These are phyloP conservation scores for Tetradesmus obliquus DNA, from an alignment of 139 green algal genomes.

Conservation along the genomic window DNA sequence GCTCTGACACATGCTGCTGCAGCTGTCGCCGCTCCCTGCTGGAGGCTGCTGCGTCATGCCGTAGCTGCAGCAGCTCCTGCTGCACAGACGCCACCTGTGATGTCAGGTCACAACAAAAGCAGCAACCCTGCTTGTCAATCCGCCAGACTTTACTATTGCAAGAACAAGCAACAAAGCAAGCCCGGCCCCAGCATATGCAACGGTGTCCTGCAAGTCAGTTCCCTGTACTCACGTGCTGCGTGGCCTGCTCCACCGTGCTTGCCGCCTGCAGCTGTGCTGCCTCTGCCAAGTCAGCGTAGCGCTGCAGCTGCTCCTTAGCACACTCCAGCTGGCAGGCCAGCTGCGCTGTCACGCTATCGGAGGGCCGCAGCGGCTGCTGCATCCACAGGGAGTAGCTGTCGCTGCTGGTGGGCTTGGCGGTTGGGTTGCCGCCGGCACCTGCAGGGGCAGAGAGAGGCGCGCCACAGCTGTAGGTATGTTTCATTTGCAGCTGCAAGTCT, in stretches of 20 bases:
- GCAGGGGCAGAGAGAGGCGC: background rate
- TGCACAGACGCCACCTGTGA: constrained; percentile 21
- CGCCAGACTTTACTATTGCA: no score
- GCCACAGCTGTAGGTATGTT: no score
- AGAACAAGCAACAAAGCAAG: background rate
- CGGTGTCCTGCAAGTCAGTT: background rate
- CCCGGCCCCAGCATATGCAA: background rate
- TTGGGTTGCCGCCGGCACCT: constrained; percentile 36
- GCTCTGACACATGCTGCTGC: background rate
- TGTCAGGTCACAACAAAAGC: background rate
- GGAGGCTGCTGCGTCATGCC: constrained; percentile 14
- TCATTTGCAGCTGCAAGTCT: background rate
- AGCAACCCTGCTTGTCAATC: background rate
- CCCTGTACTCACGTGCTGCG: background rate
- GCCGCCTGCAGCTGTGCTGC: constrained; percentile 18
- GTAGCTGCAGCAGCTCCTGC: constrained; percentile 28
- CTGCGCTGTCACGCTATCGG: constrained; percentile 18
- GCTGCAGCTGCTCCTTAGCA: constrained; percentile 31
- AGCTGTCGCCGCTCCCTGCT: constrained; percentile 18
- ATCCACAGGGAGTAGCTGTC: constrained; percentile 18
- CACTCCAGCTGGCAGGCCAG: constrained; percentile 11
- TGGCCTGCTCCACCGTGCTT: constrained; percentile 5
- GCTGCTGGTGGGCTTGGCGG: background rate
- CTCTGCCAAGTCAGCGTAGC: constrained; percentile 10
- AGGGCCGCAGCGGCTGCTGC: background rate